Evolutionary conservation across 176 grass and related monocot genomes (phyloP).

Genomic region (Hyparrhenia diplandra): DNA sequence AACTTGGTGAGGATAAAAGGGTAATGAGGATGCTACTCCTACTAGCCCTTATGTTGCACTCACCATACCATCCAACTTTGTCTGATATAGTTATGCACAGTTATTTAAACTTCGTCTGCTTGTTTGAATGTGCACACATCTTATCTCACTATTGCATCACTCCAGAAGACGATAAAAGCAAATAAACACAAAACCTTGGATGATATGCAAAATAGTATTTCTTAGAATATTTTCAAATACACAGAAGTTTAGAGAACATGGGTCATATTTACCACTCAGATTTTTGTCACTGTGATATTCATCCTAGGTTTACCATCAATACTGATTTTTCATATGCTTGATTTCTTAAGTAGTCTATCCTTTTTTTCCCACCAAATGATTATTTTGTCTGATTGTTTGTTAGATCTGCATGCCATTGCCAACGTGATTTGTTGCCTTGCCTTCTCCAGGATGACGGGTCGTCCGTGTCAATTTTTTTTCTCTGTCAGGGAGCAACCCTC

Average conservation of each 20-base stretch:
- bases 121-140: not conserved
- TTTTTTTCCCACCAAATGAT: not conserved
- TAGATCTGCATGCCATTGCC: not conserved
- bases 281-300: not conserved
- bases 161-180: not conserved
- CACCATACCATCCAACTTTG: not conserved
- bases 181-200: not conserved
- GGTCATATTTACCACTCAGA: not conserved
- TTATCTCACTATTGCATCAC: not conserved
- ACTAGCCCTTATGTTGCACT: not conserved
- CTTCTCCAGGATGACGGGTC: constrained; percentile 89
- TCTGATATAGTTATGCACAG: not conserved
- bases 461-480: constrained; percentile 90
- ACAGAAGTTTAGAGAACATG: not conserved
- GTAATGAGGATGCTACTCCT: not conserved
- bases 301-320: not conserved
- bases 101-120: not conserved
- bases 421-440: constrained; percentile 26
- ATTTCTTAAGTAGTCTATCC: constrained; percentile 1
- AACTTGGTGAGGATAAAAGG: not conserved
- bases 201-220: not conserved
- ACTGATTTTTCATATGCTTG: not conserved
- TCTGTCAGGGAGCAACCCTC: constrained; percentile 81
- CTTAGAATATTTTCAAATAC: not conserved
- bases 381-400: constrained; percentile 7